Conservation (phyloP, 78 protist genomes). For the Mastigamoeba balamuthi region DNA sequence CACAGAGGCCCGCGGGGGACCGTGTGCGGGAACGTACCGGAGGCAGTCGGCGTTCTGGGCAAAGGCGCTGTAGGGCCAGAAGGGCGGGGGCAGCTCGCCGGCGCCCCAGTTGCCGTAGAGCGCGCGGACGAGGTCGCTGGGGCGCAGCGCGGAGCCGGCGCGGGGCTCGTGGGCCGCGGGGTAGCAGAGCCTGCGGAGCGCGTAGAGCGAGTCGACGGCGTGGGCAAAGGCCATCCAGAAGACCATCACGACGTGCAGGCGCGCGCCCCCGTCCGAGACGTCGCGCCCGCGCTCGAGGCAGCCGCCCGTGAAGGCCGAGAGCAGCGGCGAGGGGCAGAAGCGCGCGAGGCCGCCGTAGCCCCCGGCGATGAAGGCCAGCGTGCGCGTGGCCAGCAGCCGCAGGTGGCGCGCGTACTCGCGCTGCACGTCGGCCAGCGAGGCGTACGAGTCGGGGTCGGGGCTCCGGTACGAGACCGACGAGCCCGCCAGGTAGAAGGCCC, state of each 20-base stretch:
- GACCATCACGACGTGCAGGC: neutral
- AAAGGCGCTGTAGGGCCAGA: neutral
- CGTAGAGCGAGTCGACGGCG: neutral
- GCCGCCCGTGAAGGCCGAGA: neutral
- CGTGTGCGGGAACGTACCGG: too few relatives aligned
- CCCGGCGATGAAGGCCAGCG: neutral
- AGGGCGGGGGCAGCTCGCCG: neutral
- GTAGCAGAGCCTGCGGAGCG: neutral
- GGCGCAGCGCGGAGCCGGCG: neutral
- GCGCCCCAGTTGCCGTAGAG: neutral
- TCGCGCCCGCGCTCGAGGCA: neutral
- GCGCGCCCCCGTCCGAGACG: neutral
- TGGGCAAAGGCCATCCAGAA: neutral
- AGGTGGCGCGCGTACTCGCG: neutral
- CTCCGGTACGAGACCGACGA: neutral
- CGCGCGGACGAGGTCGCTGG: neutral
- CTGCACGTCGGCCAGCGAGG: neutral
- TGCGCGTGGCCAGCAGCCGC: neutral
- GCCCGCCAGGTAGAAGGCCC: neutral
- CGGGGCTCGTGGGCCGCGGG: neutral
- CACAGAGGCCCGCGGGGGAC: too few relatives aligned
- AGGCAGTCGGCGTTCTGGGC: neutral
- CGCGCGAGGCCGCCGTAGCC: neutral
- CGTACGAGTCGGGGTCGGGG: neutral
- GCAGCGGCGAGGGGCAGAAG: neutral